These are phyloP conservation scores for Cercospora sp. DNA, from an alignment of 2,329 filamentous ascomycete genomes.

Conservation along the genomic window DNA sequence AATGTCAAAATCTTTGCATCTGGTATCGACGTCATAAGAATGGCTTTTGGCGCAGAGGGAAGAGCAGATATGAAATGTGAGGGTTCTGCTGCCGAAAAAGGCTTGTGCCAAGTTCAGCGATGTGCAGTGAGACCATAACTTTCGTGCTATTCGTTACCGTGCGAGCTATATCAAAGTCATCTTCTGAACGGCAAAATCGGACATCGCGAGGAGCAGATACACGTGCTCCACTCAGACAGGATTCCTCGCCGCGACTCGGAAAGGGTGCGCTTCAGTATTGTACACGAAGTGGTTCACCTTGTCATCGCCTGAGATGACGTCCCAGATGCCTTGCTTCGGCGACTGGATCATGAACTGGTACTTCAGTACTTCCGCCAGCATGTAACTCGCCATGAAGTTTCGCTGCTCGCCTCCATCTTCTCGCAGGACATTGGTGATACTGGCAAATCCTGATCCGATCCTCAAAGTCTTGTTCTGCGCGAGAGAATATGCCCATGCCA, in stretches of 20 bases:
- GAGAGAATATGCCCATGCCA: conserved; percentile 25
- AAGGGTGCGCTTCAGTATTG: conserved; percentile 66
- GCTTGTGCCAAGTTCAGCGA: neutral
- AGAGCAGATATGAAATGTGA: neutral
- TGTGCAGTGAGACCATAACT: too few relatives aligned
- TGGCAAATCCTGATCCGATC: conserved; percentile 22
- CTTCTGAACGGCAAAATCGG: neutral
- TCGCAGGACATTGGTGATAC: conserved; percentile 23
- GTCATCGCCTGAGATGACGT: conserved; percentile 51
- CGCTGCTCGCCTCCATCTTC: conserved; percentile 51
- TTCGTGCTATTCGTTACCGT: neutral
- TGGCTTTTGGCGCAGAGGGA: neutral
- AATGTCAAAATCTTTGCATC: neutral
- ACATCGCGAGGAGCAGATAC: neutral
- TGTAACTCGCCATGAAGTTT: conserved; percentile 82
- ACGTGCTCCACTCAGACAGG: neutral
- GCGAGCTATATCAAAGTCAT: neutral
- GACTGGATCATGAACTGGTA: conserved; percentile 71
- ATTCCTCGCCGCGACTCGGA: conserved; percentile 44
- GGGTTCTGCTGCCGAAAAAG: neutral
- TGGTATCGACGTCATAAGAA: neutral
- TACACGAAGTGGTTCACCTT: conserved; percentile 57
- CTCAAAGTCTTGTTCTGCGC: conserved; percentile 22
- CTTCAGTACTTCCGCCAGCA: conserved; percentile 84
- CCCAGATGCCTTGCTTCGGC: conserved; percentile 58